phyloP scores from a whole-genome alignment of 495 filamentous ascomycete genomes.

The Glutinoglossum americanum region DNA sequence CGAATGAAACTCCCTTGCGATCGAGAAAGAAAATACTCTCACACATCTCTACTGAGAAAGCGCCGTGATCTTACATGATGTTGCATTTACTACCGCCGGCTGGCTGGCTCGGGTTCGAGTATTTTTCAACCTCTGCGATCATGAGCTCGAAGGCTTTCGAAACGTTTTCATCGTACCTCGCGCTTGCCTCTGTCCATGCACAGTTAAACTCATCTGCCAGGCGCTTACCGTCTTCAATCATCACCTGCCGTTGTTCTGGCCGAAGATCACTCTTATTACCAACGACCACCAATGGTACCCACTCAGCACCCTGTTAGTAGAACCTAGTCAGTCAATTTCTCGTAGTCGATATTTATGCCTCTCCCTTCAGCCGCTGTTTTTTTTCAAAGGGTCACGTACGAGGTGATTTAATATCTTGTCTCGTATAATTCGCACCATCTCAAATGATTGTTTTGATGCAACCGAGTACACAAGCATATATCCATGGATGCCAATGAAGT shows the following conservation, averaged over 20 bases:
- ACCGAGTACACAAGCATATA: slow-evolving; percentile 98
- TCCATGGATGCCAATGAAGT: slow-evolving; percentile 98
- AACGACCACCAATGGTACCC: slow-evolving; percentile 81
- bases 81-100: slow-evolving; percentile 56
- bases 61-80: slow-evolving; percentile 42
- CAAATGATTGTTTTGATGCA: slow-evolving; percentile 77
- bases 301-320: slow-evolving; percentile 54
- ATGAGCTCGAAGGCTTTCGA: slow-evolving; percentile 81
- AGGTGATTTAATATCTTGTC: slow-evolving; percentile 96
- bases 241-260: slow-evolving; percentile 79
- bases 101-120: slow-evolving; percentile 72
- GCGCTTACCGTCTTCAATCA: slow-evolving; percentile 57
- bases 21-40: background rate
- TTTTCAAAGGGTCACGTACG: slow-evolving; percentile 27
- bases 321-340: background rate
- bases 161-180: slow-evolving; percentile 85
- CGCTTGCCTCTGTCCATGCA: slow-evolving; percentile 85
- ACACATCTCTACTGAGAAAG: background rate
- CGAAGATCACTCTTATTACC: slow-evolving; percentile 95
- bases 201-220: slow-evolving; percentile 73
- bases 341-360: background rate
- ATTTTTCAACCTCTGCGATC: slow-evolving; percentile 87
- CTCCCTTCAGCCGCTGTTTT: background rate
- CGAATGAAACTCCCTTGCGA: no score
- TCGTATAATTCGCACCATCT: slow-evolving; percentile 84